These are phyloP conservation scores for Leishmania turanica DNA, from an alignment of 208 protist species.

Conservation along the genomic window DNA sequence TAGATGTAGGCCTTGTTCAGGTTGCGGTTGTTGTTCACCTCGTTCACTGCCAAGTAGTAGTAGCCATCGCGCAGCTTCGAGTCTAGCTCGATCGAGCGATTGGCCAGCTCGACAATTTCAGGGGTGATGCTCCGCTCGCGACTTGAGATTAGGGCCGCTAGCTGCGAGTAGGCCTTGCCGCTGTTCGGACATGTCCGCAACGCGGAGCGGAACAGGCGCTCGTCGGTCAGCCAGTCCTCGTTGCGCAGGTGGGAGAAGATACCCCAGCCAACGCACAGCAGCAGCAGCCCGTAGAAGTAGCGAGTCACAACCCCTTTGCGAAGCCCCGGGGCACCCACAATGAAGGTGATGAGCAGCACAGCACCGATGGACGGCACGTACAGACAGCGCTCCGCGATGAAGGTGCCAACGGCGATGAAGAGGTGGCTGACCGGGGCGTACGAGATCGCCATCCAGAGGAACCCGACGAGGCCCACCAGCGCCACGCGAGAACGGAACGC, in stretches of 20 bases:
- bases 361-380: constrained; percentile 68
- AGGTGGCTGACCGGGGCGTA: constrained; percentile 84
- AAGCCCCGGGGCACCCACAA: constrained; percentile 21
- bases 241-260: constrained; percentile 43
- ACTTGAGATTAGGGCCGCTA: constrained; percentile 27
- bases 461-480: constrained; percentile 25
- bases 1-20: constrained; percentile 27
- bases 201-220: constrained; percentile 48
- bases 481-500: constrained; percentile 15
- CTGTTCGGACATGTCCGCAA: constrained; percentile 52
- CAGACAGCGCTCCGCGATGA: constrained; percentile 87
- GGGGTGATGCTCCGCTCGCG: constrained; percentile 20
- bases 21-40: constrained; percentile 33
- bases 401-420: constrained; percentile 83
- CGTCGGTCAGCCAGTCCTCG: constrained; percentile 47
- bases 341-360: constrained; percentile 30
- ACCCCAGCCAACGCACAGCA: constrained; percentile 40
- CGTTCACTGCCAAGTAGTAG: constrained; percentile 48
- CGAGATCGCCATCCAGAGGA: constrained; percentile 70
- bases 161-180: constrained; percentile 44
- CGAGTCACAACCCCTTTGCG: constrained; percentile 3
- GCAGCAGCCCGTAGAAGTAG: constrained; percentile 29
- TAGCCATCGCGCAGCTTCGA: constrained; percentile 36
- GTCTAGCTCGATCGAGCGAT: constrained; percentile 40
- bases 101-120: constrained; percentile 33